Evolutionary conservation across 768 basidiomycete genomes (phyloP).

Genomic region (Chalciporus chontae): DNA sequence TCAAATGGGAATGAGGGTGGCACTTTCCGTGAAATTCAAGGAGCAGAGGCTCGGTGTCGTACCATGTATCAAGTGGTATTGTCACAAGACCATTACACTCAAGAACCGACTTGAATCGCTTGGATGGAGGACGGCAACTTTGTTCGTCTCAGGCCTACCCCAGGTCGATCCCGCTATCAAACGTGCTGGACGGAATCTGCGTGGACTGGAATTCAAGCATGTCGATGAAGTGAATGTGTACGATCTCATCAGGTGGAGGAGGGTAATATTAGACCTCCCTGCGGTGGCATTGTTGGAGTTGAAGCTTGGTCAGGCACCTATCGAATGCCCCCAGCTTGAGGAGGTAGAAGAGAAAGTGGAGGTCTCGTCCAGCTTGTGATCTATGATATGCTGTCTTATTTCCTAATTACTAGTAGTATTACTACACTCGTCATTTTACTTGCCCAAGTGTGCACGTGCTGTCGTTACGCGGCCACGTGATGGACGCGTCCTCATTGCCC

Average conservation of each 20-base stretch:
- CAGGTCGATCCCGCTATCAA: constrained; percentile 51
- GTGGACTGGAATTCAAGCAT: constrained; percentile 59
- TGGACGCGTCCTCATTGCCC: constrained; percentile 22
- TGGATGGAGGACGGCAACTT: constrained; percentile 62
- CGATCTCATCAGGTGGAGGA: constrained; percentile 79
- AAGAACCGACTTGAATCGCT: constrained; percentile 57
- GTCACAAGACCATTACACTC: constrained; percentile 67
- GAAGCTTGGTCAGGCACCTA: constrained; percentile 45
- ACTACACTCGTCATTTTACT: too few relatives aligned
- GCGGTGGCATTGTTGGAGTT: constrained; percentile 79
- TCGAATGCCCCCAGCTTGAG: constrained; percentile 1
- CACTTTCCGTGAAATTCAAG: constrained; percentile 77
- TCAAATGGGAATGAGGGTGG: constrained; percentile 89
- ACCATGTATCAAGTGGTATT: constrained; percentile 66
- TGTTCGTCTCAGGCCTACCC: constrained; percentile 70
- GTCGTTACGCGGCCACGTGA: constrained; percentile 30
- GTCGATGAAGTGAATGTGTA: constrained; percentile 73
- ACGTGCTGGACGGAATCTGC: constrained; percentile 68
- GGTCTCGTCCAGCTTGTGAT: neutral
- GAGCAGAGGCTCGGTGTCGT: constrained; percentile 76
- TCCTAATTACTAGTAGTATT: neutral
- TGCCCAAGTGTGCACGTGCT: constrained; percentile 3
- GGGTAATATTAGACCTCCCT: constrained; percentile 74
- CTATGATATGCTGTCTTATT: neutral
- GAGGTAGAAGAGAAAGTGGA: constrained; percentile 6